These are phyloP conservation scores for Cordia subcordata DNA, from an alignment of 257 asterid species.

Conservation along the genomic window DNA sequence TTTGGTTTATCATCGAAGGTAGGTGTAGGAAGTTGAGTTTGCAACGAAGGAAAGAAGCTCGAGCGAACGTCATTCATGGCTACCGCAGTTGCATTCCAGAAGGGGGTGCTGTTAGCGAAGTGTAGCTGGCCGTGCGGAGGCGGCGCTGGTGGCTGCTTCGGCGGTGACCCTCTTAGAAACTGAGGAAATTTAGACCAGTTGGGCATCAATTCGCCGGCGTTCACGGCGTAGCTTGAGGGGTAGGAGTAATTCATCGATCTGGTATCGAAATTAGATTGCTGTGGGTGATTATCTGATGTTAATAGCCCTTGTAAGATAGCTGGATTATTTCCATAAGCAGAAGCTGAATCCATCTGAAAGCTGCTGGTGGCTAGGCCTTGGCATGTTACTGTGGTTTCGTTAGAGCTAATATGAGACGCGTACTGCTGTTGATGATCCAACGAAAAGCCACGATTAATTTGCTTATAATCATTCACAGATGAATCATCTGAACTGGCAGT, in stretches of 20 bases:
- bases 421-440: slow-evolving; percentile 41
- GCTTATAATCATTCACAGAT: slow-evolving; percentile 31
- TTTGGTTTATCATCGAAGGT: slow-evolving; percentile 46
- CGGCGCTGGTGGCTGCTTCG: slow-evolving; percentile 32
- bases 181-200: slow-evolving; percentile 53
- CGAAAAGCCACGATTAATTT: slow-evolving; percentile 38
- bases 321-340: slow-evolving; percentile 34
- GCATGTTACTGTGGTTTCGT: slow-evolving; percentile 36
- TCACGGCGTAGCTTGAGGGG: slow-evolving; percentile 26
- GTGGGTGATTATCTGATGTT: slow-evolving; percentile 36
- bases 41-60: slow-evolving; percentile 49
- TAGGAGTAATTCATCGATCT: slow-evolving; percentile 31
- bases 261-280: slow-evolving; percentile 17
- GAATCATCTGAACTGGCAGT: slow-evolving; percentile 31
- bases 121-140: slow-evolving; percentile 47
- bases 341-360: slow-evolving; percentile 47
- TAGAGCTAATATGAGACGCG: slow-evolving; percentile 40
- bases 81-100: slow-evolving; percentile 64
- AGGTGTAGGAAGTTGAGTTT: slow-evolving; percentile 41
- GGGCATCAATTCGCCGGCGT: slow-evolving; percentile 23
- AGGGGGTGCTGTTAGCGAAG: slow-evolving; percentile 62
- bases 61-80: slow-evolving; percentile 38
- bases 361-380: slow-evolving; percentile 27
- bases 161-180: slow-evolving; percentile 43
- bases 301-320: slow-evolving; percentile 33